A percentile compares a stretch with the other conserved stretches of the same genome.
phyloP scores from a whole-genome alignment of 768 basidiomycete genomes.

The Tephrocybe rancida region DNA sequence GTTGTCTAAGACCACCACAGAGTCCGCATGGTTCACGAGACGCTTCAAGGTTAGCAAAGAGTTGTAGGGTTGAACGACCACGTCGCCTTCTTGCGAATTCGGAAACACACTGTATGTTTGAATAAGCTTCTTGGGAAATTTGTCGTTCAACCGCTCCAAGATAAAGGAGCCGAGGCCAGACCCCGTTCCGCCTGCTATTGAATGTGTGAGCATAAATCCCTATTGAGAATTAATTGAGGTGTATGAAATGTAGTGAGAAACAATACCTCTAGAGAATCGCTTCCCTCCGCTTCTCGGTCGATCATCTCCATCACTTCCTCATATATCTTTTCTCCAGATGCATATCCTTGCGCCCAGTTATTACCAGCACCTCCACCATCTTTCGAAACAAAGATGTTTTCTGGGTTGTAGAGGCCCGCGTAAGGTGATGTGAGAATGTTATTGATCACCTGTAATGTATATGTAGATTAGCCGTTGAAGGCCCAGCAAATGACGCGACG shows the following conservation, averaged over 20 bases:
- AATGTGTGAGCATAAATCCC: conserved; percentile 99
- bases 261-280: conserved; percentile 89
- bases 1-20: conserved; percentile 96
- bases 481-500: conserved; percentile 12
- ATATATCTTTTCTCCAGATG: conserved; percentile 86
- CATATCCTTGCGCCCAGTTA: conserved; percentile 97
- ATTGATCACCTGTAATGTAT: conserved; percentile 89
- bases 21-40: conserved; percentile 94
- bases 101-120: conserved; percentile 99
- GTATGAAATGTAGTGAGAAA: too few relatives aligned
- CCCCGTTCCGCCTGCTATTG: conserved; percentile 98
- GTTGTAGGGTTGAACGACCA: conserved; percentile 99
- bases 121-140: conserved; percentile 98
- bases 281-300: conserved; percentile 96
- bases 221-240: conserved; percentile 29
- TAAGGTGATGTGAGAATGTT: conserved; percentile 89
- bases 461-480: conserved; percentile 11
- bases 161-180: conserved; percentile 98
- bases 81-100: conserved; percentile 89
- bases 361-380: conserved; percentile 99
- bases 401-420: conserved; percentile 93
- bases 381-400: conserved; percentile 95
- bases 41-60: conserved; percentile 91
- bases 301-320: conserved; percentile 99
- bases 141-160: conserved; percentile 94